Conservation (phyloP, 179 eudicot genomes). For the Vitellaria paradoxa region DNA sequence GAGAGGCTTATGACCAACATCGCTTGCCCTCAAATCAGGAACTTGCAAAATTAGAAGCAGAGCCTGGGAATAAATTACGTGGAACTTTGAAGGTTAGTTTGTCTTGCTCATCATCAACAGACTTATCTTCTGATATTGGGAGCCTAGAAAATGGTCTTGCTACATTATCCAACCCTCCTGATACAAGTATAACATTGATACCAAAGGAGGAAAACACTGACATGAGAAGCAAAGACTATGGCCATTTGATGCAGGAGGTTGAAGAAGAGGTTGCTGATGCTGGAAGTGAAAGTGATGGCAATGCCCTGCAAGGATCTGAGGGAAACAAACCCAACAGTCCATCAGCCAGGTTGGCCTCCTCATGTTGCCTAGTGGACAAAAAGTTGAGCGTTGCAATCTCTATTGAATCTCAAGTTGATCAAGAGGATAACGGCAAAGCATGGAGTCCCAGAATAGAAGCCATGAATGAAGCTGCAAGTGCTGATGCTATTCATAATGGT, state of each 20-base stretch:
- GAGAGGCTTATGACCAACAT: constrained; percentile 18
- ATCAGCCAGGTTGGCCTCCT: constrained; percentile 2
- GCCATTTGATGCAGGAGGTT: constrained; percentile 11
- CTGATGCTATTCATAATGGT: constrained; percentile 27
- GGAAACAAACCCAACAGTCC: constrained; percentile 16
- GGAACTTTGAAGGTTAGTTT: constrained; percentile 25
- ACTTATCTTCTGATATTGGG: constrained; percentile 27
- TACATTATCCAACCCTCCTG: constrained; percentile 23
- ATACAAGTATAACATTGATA: constrained; percentile 17
- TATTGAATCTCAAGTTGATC: constrained; percentile 20
- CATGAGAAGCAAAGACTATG: constrained; percentile 8
- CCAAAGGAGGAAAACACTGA: constrained; percentile 16
- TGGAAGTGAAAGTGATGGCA: constrained; percentile 13
- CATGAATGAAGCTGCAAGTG: constrained; percentile 12
- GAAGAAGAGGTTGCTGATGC: no score
- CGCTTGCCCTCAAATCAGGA: constrained; percentile 15
- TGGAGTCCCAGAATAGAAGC: constrained; percentile 17
- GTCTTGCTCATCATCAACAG: constrained; percentile 32
- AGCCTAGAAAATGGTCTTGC: constrained; percentile 22
- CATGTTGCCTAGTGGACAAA: constrained; percentile 11
- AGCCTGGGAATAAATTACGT: constrained; percentile 21
- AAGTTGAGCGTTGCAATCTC: constrained; percentile 24
- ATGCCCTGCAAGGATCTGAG: constrained; percentile 17
- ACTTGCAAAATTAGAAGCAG: constrained; percentile 22
- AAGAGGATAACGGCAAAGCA: constrained; percentile 18